Base-by-base conservation (phyloP, 306 rosid species). In the Oemleria cerasiformis region DNA sequence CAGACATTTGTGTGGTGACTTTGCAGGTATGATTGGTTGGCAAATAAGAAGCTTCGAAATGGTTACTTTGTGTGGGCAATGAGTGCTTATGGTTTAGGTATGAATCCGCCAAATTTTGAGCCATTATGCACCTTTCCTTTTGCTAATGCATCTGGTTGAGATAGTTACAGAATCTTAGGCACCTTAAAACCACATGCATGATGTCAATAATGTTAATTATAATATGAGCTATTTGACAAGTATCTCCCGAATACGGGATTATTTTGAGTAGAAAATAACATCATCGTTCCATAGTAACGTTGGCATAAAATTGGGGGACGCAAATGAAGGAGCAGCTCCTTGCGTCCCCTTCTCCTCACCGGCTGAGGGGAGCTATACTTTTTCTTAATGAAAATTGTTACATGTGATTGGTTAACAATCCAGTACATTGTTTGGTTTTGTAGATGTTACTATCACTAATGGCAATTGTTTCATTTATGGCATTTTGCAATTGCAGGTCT, bases 81-180 rank as follows among this genome's bases (percentile, higher is more conserved):
- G 97, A 78, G 92, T 49, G 99, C 99, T 51, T 95, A 91, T 76
- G 99, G 99, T 71, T 83, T 87, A 89, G 99, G 99, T 95, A 89
- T 82, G 87, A 77, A 69, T 45, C 10, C 42, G 56, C 74, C 43
- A 57, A 42, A 25, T 16, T 25, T 23, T 56, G 7, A 43, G 17
- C 25, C 19, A 25, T 42, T 13, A 15, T 70, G 30, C 55, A 23
- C 23, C 0, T 16, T 1, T 2, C 36, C 3, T 70, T 67, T 6
- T 9, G 13, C 55, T 40, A 42, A 41, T 42, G 53, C 74, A 70
- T 44, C 61, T 41, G 25, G 20, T 69, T 69, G 41, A 20, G 50
- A 23, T 56, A 54, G 21, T 45, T 69, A n/a, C n/a, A 19, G 16
- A 54, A 20, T 54, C 55, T 40, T 54, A 25, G 36, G 36, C 36